Evolutionary conservation across 2,329 filamentous ascomycete species (phyloP).

Genomic region (Amesomyces nigricolor): DNA sequence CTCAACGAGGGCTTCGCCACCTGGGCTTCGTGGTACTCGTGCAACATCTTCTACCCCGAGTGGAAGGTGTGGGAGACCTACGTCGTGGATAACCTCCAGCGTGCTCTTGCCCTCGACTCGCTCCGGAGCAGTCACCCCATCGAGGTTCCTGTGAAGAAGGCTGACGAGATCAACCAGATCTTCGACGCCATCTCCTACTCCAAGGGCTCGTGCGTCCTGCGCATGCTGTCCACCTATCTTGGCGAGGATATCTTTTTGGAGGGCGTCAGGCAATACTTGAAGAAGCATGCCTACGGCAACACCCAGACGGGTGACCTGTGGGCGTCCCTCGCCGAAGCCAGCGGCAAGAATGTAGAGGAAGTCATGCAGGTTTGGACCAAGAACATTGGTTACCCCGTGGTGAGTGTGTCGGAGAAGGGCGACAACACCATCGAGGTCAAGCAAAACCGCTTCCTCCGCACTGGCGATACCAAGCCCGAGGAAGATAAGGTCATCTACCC

Average conservation of each 20-base stretch:
- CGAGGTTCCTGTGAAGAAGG: conserved; percentile 90
- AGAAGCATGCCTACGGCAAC: conserved; percentile 95
- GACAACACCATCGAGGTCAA: conserved; percentile 75
- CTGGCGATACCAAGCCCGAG: conserved; percentile 86
- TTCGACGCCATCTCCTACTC: conserved; percentile 97
- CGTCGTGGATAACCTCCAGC: conserved; percentile 86
- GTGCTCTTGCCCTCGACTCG: conserved; percentile 81
- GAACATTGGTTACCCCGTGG: conserved; percentile 87
- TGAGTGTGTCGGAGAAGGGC: conserved; percentile 73
- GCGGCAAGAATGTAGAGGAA: conserved; percentile 81
- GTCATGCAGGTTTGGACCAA: conserved; percentile 98
- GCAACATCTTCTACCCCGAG: conserved; percentile 91
- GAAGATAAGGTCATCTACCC: conserved; percentile 86
- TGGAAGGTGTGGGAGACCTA: conserved; percentile 98
- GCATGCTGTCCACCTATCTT: conserved; percentile 95
- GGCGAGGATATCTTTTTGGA: conserved; percentile 91
- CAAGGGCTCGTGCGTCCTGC: conserved; percentile 90
- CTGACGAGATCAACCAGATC: conserved; percentile 96
- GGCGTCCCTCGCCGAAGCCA: conserved; percentile 80
- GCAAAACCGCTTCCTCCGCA: conserved; percentile 92
- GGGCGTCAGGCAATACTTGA: conserved; percentile 83
- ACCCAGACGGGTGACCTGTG: conserved; percentile 87
- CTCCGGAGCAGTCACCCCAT: conserved; percentile 93
- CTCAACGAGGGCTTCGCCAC: conserved; percentile 88
- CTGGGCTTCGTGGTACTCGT: conserved; percentile 83